Evolutionary conservation across 129 eudicot genomes (phyloP).

Genomic region (Dittrichia graveolens): DNA sequence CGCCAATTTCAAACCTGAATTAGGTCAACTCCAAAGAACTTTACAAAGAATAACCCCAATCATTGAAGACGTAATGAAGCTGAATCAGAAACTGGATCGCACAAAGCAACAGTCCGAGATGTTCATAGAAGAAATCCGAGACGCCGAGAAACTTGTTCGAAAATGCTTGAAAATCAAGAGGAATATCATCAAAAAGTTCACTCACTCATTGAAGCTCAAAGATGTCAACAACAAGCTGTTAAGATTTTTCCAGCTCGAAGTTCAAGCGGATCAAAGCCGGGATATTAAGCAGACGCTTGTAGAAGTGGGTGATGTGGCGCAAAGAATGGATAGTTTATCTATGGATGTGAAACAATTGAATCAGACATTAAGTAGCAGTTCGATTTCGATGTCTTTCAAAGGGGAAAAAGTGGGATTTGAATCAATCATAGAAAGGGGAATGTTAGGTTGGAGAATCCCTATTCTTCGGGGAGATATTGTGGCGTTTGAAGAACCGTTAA

Average conservation of each 20-base stretch:
- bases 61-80: not conserved
- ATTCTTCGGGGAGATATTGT: constrained; percentile 16
- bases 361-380: not conserved
- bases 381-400: not conserved
- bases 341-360: not conserved
- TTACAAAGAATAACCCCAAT: constrained; percentile 18
- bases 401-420: not conserved
- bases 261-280: constrained; percentile 20
- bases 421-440: not conserved
- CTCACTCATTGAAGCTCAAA: constrained; percentile 22
- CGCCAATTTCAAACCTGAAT: constrained; percentile 20
- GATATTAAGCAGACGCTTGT: constrained; percentile 22
- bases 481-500: constrained; percentile 16
- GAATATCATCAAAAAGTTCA: constrained; percentile 12
- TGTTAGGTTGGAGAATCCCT: constrained; percentile 25
- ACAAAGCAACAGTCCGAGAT: not conserved
- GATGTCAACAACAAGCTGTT: constrained; percentile 3
- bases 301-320: not conserved
- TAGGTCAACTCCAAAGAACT: not conserved
- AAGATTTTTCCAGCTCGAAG: constrained; percentile 31
- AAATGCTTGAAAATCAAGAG: constrained; percentile 26
- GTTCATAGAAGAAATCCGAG: constrained; percentile 3
- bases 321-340: not conserved
- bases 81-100: constrained; percentile 13
- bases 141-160: constrained; percentile 8